phyloP scores from a whole-genome alignment of 768 basidiomycete genomes.

The button mushroom (Agaricus bisporus) region DNA sequence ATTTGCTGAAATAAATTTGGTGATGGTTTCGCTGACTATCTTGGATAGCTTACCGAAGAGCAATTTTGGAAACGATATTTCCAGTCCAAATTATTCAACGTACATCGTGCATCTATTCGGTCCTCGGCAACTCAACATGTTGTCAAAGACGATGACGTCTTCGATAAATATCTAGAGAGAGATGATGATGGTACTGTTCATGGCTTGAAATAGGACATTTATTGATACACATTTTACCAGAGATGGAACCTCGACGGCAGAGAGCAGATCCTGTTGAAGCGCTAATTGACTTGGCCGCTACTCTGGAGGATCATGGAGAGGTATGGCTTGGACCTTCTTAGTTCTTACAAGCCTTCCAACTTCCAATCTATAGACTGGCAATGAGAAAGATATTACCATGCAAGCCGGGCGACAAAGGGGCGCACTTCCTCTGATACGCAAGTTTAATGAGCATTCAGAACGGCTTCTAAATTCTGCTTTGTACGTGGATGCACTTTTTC shows the following conservation, averaged over 20 bases:
- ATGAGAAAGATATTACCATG: slow-evolving; percentile 91
- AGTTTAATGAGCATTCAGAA: slow-evolving; percentile 98
- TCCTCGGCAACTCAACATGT: slow-evolving; percentile 80
- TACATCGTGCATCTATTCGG: slow-evolving; percentile 88
- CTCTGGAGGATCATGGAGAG: slow-evolving; percentile 86
- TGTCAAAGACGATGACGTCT: slow-evolving; percentile 86
- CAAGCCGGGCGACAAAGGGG: slow-evolving; percentile 86
- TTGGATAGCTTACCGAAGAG: slow-evolving; percentile 70
- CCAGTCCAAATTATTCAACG: slow-evolving; percentile 91
- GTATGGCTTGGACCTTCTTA: slow-evolving; percentile 30
- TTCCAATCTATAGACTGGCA: slow-evolving; percentile 61
- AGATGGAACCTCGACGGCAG: slow-evolving; percentile 69
- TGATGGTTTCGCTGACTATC: slow-evolving; percentile 1
- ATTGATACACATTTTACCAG: slow-evolving; percentile 28
- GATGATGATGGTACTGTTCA: slow-evolving; percentile 79
- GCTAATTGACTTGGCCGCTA: slow-evolving; percentile 83
- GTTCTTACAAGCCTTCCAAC: not conserved
- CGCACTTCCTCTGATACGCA: slow-evolving; percentile 87
- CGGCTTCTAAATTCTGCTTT: slow-evolving; percentile 75
- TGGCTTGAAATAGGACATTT: not conserved
- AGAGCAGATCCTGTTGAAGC: slow-evolving; percentile 64
- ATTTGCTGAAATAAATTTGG: slow-evolving; percentile 1
- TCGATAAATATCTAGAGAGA: slow-evolving; percentile 93
- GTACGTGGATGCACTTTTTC: slow-evolving; percentile 28
- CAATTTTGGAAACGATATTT: slow-evolving; percentile 98